These are phyloP conservation scores for Silene noctiflora DNA, from an alignment of 179 eudicot genomes.

Conservation along the genomic window DNA sequence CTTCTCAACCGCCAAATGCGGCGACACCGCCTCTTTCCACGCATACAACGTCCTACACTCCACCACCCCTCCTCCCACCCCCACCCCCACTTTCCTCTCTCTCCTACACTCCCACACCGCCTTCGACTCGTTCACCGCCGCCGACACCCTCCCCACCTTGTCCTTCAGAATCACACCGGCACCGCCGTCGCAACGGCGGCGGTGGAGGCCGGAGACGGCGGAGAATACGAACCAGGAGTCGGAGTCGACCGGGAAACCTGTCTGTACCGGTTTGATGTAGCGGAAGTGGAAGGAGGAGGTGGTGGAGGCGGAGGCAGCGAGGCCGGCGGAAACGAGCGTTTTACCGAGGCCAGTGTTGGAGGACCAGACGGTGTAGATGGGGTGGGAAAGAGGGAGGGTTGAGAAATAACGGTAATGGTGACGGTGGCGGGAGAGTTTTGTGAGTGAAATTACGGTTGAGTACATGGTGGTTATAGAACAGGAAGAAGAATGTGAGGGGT, in stretches of 20 bases:
- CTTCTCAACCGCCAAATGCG: slow-evolving; percentile 79
- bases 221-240: slow-evolving; percentile 68
- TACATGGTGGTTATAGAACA: slow-evolving; percentile 7
- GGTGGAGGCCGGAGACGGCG: slow-evolving; percentile 41
- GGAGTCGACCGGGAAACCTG: slow-evolving; percentile 83
- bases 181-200: slow-evolving; percentile 32
- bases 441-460: slow-evolving; percentile 9
- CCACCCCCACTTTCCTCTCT: slow-evolving; percentile 28
- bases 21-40: slow-evolving; percentile 90
- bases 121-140: slow-evolving; percentile 20
- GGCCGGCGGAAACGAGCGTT: slow-evolving; percentile 87
- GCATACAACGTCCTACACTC: slow-evolving; percentile 71
- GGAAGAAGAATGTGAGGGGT: no score
- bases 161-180: slow-evolving; percentile 31
- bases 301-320: slow-evolving; percentile 52
- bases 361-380: slow-evolving; percentile 86
- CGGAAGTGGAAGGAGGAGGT: slow-evolving; percentile 29
- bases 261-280: slow-evolving; percentile 83
- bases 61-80: slow-evolving; percentile 30
- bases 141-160: slow-evolving; percentile 19
- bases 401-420: slow-evolving; percentile 21
- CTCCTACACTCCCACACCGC: slow-evolving; percentile 40
- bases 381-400: slow-evolving; percentile 70
- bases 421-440: slow-evolving; percentile 4
- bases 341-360: slow-evolving; percentile 92